Base-by-base conservation (phyloP, 2,329 filamentous ascomycete species). In the Aspergillus aculeatus region DNA sequence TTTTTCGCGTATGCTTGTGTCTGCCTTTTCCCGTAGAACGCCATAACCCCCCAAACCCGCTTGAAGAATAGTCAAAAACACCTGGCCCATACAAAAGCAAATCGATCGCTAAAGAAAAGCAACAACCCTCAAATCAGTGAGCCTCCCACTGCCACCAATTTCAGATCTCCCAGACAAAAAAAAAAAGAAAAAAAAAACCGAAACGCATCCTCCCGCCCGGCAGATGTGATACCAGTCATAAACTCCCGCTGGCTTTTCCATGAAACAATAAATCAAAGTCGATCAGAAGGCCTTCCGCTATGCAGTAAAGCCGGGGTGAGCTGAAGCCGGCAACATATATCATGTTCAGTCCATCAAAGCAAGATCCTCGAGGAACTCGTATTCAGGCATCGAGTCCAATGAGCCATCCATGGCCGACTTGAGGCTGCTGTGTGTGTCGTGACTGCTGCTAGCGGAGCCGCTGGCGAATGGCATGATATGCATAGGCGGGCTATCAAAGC, bases 401-500 rank as follows among this genome's bases (percentile, higher is more conserved):
- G 41, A 11, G 32, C 21, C 51, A 44, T 44, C 12, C 32, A 10
- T 38, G 21, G n/a, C 31, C 24, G 12, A 3, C 31, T 23, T 38
- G 50, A 9, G 19, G 14, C 10, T 38, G 50, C 24, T 41, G 32
- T 24, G 14, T n/a, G 11, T 53, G 32, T 14, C 23, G 35, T 16
- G 19, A 2, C 16, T 44, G 21, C 5, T 35, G 23, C 32, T 59
- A 44, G 64, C 67, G 56, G 58, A 11, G 26, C 26, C 26, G 26
- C 7, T 29, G 26, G 26, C 5, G 26, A 29, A 29, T 29, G 26
- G 26, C 26, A 29, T 29, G n/a, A 24, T 32, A 16, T 44, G 16
- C 11, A 32, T 41, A 11, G 47, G 12, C 7, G 64, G 59, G 19
- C 62, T 54, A n/a, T 69, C 67, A 4, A 66, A 55, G 7, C 57